Evolutionary conservation across 768 basidiomycete species (phyloP).

Genomic region (Multifurca ochricompacta): DNA sequence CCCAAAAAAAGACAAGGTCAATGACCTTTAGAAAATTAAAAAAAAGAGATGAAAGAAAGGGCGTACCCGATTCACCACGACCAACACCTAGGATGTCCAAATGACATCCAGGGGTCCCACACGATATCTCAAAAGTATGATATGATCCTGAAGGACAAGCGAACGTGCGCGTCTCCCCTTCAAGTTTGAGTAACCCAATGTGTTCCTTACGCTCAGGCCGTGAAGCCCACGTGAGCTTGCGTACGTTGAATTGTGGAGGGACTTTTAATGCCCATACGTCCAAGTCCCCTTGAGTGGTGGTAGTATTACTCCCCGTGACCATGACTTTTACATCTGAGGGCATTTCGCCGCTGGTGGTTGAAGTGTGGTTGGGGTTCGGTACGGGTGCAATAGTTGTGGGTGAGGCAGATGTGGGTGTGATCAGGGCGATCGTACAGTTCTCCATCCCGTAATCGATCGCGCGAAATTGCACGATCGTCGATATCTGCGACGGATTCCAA

Average conservation of each 20-base stretch:
- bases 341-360: too few species aligned
- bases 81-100: neutral
- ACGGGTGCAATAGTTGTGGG: too few species aligned
- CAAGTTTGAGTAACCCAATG: neutral
- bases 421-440: constrained; percentile 1
- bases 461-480: constrained; percentile 8
- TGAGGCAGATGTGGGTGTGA: too few species aligned
- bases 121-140: constrained; percentile 3
- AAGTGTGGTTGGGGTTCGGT: too few species aligned
- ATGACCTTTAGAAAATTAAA: neutral
- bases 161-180: neutral
- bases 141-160: neutral
- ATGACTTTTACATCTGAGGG: too few species aligned
- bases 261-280: neutral
- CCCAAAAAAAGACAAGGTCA: neutral
- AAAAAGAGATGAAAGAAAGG: neutral
- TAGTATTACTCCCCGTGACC: too few species aligned
- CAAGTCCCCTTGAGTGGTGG: neutral
- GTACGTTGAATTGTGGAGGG: neutral
- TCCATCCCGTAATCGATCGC: constrained; percentile 12
- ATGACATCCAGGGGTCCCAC: neutral
- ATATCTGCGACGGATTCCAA: neutral
- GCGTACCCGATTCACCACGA: neutral
- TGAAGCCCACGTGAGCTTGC: neutral
- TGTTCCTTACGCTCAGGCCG: neutral